Conservation (phyloP, 768 basidiomycete species). For the Hortiboletus flavorubellus region DNA sequence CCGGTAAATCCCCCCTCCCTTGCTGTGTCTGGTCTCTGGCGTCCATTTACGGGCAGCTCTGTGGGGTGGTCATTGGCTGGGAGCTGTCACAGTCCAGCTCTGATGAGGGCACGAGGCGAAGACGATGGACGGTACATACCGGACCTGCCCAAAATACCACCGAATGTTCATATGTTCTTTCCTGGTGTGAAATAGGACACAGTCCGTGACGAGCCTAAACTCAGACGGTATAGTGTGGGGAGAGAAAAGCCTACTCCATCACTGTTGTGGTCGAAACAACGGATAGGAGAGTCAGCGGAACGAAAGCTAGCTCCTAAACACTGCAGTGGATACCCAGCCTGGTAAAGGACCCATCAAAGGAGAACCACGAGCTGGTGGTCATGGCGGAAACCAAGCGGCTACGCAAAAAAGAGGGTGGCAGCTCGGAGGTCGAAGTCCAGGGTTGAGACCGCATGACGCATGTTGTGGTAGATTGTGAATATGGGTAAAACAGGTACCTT, state of each 20-base stretch:
- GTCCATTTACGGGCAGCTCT: background rate
- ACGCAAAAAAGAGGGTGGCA: conserved; percentile 6
- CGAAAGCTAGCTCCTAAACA: background rate
- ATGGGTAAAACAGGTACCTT: background rate
- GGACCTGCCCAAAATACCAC: conserved; percentile 15
- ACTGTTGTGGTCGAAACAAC: background rate
- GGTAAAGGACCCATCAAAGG: background rate
- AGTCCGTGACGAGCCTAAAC: background rate
- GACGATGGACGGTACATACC: background rate
- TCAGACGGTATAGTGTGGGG: background rate
- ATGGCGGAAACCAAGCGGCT: background rate
- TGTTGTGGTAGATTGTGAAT: conserved; percentile 2
- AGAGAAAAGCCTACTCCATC: background rate
- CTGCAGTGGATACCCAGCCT: background rate
- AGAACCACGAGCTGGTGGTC: background rate
- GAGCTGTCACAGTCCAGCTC: background rate
- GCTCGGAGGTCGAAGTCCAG: conserved; percentile 1
- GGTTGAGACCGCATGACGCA: background rate
- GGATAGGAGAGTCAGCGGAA: background rate
- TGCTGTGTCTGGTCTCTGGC: conserved; percentile 1
- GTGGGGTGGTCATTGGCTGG: background rate
- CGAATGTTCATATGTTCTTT: conserved; percentile 9
- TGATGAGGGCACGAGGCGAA: background rate
- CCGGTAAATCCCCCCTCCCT: conserved; percentile 8
- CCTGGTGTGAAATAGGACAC: conserved; percentile 1